Percentiles rank a stretch among this genome's conserved stretches.
Conservation (phyloP, 2,329 filamentous ascomycete genomes). For the Beauveria asiatica region DNA sequence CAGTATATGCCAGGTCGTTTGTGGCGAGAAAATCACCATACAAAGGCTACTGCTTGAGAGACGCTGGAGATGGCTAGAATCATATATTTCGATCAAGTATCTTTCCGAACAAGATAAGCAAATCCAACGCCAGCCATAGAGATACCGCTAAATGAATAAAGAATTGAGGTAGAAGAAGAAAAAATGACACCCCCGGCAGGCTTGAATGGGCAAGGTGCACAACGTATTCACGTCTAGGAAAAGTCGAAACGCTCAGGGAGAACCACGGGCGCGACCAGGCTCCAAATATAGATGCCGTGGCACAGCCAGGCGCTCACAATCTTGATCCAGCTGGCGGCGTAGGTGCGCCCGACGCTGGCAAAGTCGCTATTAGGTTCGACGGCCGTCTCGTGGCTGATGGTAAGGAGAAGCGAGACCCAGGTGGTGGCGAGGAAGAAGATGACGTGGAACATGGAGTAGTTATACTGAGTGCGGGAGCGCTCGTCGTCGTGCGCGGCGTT, state of each 20-base stretch:
- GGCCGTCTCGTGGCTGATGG: constrained; percentile 61
- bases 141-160: too few relatives aligned
- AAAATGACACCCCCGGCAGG: not conserved
- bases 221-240: constrained; percentile 20
- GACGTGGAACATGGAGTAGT: constrained; percentile 89
- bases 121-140: not conserved
- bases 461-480: constrained; percentile 84
- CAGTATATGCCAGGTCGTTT: too few relatives aligned
- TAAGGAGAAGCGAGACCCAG: constrained; percentile 87
- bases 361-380: constrained; percentile 60
- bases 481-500: constrained; percentile 76
- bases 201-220: not conserved
- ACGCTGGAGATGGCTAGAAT: too few relatives aligned
- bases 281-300: constrained; percentile 92
- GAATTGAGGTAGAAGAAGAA: not conserved
- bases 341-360: constrained; percentile 85
- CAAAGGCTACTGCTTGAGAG: too few relatives aligned
- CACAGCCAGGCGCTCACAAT: constrained; percentile 97
- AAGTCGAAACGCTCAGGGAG: constrained; percentile 79
- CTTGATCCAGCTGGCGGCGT: constrained; percentile 98
- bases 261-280: constrained; percentile 74
- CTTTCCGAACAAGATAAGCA: too few relatives aligned
- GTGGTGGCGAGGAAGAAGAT: constrained; percentile 96
- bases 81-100: too few relatives aligned
- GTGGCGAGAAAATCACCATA: too few relatives aligned